Evolutionary conservation across 2,329 filamentous ascomycete genomes (phyloP), one percentile per base, ranked within the genome.

Genomic region (Aureobasidium sp.): DNA sequence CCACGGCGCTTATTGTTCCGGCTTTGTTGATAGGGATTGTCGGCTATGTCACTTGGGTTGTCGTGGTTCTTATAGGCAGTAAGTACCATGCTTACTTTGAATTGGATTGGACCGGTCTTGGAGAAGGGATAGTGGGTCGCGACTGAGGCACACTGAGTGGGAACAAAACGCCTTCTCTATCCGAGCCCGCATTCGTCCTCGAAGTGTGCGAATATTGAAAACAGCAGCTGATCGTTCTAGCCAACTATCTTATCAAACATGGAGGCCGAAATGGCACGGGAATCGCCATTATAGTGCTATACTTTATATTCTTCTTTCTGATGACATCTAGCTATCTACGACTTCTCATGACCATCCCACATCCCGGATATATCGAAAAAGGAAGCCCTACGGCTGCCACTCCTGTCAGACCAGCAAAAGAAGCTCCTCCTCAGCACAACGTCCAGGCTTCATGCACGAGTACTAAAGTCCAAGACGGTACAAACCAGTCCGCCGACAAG

Each of bases 361-460:
- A 91, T 66, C 88, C 91, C 0, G 92, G 90, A 4, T 83, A 91
- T 60, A 81, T 92, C 0, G 87, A 89, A 0, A 82, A 88, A 36
- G 84, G 58, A 34, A 53, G 4, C n/a, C 22, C 48, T 1, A 53
- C 47, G 22, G 47, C 36, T 82, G n/a, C 68, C 76, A 66, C 74
- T 70, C 66, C 64, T 69, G 58, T 65, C 69, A 42, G 34, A 57
- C 68, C 55, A 42, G 67, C 55, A 55, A 20, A 47, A 55, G 22
- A 62, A 58, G 22, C 44, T 37, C n/a, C 56, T 17, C 48, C 48
- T 29, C 58, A 52, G 39, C 47, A 49, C 17, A 61, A 64, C 15
- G 27, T 64, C 51, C 42, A 67, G 44, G 58, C 57, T 22, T 67
- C 67, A 22, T 68, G 67, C 48, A 53, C 63, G 2, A 65, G 56